Evolutionary conservation across 2,329 filamentous ascomycete species (phyloP).

Genomic region (Trichoderma atrobrunneum): DNA sequence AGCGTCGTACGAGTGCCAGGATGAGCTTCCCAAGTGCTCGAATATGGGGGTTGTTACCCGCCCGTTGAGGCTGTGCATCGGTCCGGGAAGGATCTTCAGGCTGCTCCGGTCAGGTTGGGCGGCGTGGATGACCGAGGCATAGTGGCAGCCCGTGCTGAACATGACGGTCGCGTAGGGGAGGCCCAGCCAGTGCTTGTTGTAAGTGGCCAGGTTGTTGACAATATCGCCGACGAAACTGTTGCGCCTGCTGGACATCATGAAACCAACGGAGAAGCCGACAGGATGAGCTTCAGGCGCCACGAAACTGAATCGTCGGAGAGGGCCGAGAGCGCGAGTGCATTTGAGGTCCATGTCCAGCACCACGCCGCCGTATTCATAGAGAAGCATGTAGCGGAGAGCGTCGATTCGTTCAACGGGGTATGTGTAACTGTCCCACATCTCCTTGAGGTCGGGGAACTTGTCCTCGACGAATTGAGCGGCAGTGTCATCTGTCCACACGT

Average conservation of each 20-base stretch:
- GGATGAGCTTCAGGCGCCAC: constrained; percentile 41
- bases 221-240: constrained; percentile 36
- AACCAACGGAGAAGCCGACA: constrained; percentile 40
- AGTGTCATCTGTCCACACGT: constrained; percentile 25
- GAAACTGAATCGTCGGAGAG: constrained; percentile 40
- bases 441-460: constrained; percentile 36
- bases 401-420: constrained; percentile 70
- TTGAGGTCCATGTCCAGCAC: constrained; percentile 31
- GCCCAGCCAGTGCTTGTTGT: constrained; percentile 39
- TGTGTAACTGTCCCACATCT: constrained; percentile 48
- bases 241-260: constrained; percentile 39
- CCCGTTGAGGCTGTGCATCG: constrained; percentile 40
- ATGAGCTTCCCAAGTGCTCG: constrained; percentile 41
- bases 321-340: constrained; percentile 39
- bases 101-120: constrained; percentile 32
- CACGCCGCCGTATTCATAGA: constrained; percentile 34
- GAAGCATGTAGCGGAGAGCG: constrained; percentile 59
- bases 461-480: constrained; percentile 23
- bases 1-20: constrained; percentile 42
- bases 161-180: constrained; percentile 42
- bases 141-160: constrained; percentile 44
- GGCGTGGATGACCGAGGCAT: constrained; percentile 41
- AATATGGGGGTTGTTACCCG: constrained; percentile 40
- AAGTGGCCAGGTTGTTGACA: constrained; percentile 33
- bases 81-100: constrained; percentile 38